Conservation (phyloP, 306 rosid genomes). For the Glycine soja region DNA sequence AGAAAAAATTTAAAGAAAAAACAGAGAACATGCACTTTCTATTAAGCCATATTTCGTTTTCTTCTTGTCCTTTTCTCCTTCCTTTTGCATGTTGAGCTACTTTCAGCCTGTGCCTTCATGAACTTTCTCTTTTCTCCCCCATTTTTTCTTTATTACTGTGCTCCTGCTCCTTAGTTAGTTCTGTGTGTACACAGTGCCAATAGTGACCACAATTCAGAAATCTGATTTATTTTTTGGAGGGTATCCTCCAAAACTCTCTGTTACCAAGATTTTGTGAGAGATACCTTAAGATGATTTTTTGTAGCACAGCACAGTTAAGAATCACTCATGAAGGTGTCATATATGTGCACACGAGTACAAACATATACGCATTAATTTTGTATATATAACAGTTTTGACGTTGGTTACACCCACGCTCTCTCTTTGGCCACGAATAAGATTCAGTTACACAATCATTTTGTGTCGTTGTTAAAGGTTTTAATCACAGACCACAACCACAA, state of each 20-base stretch:
- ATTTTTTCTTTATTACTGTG: no score
- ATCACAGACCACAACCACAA: not conserved
- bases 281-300: slow-evolving; percentile 21
- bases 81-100: no score
- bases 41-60: not conserved
- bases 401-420: not conserved
- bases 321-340: not conserved
- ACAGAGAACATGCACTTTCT: no score
- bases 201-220: not conserved
- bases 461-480: not conserved
- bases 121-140: not conserved
- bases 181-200: not conserved
- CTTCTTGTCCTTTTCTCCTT: not conserved
- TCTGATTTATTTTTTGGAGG: not conserved
- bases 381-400: no score
- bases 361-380: not conserved
- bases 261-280: slow-evolving; percentile 7
- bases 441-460: slow-evolving; percentile 1
- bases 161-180: no score
- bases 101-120: no score
- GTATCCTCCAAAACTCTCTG: not conserved
- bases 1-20: no score
- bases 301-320: not conserved
- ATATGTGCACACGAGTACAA: not conserved
- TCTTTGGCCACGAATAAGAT: not conserved